Evolutionary conservation across 768 basidiomycete genomes (phyloP).

Genomic region (Mrakia frigida): DNA sequence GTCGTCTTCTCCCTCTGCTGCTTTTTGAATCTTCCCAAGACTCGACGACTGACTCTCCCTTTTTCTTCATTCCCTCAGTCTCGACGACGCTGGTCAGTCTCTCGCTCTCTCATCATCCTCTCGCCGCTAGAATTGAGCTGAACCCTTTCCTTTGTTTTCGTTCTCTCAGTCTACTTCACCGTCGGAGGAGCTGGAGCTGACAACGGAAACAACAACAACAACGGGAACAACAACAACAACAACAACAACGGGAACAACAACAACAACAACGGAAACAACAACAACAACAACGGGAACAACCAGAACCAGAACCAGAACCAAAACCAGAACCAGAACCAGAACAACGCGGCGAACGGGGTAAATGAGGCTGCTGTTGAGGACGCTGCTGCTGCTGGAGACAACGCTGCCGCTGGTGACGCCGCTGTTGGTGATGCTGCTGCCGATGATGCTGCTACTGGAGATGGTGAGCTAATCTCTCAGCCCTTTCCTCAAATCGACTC

Average conservation of each 20-base stretch:
- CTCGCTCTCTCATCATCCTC: background rate
- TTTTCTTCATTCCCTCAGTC: background rate
- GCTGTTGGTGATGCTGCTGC: too few relatives aligned
- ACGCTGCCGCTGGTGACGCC: too few relatives aligned
- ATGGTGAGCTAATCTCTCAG: background rate
- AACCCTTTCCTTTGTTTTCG: background rate
- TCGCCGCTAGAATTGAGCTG: background rate
- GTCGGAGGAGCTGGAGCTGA: slow-evolving; percentile 27
- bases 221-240: slow-evolving; percentile 22
- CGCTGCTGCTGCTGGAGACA: too few relatives aligned
- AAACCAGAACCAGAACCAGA: background rate
- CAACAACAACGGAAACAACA: slow-evolving; percentile 29
- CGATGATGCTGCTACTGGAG: background rate
- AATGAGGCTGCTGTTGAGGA: too few relatives aligned
- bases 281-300: background rate
- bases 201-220: slow-evolving; percentile 29
- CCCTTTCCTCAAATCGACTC: too few relatives aligned
- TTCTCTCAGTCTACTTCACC: slow-evolving; percentile 21
- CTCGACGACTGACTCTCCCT: background rate
- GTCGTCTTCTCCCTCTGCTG: background rate
- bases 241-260: slow-evolving; percentile 5
- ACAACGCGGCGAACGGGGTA: too few relatives aligned
- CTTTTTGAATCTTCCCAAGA: background rate
- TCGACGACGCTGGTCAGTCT: background rate
- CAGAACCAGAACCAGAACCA: background rate